Evolutionary conservation across 352 stramenopile genomes (phyloP), one percentile per base, ranked within the genome.

Genomic region (Phytopythium cucurbitacearum): DNA sequence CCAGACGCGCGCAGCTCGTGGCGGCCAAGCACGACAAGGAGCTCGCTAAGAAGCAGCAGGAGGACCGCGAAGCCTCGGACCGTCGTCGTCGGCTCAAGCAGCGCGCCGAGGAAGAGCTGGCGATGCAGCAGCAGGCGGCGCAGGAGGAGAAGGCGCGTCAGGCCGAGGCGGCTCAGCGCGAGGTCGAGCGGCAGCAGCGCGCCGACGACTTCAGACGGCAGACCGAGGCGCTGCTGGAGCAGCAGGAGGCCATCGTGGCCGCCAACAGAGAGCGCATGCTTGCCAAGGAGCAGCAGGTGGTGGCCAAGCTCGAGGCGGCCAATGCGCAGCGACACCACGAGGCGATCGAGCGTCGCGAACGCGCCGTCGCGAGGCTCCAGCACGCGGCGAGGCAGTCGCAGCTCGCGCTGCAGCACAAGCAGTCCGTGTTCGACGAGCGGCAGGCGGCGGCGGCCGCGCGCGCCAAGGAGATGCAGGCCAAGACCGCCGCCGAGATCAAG

Each of bases 191-290:
- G 39, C 74, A 69, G 11, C 51, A 73, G 34, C 89, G 89, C 57
- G 73, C 82, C 11, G 82, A 92, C n/a, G 76, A 81, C 32, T 89
- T 87, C 59, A 60, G 67, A 21, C 57, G 57, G 33, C 75, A 92
- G 28, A 90, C 82, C 0, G 76, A 88, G 16, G 63, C 65, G 13
- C 42, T 92, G n/a, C 44, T 90, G 8, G 55, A 71, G 32, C 76
- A 88, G 28, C 82, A 92, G 40, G 82, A 90, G 59, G 72, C 83
- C 21, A 47, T 73, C 8, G 64, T 88, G 0, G 60, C 57, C 3
- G 60, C 51, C 32, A 88, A 86, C 48, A 57, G 76, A 4, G 55
- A 71, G 15, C 62, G 65, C 40, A 87, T 90, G 62, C 16, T 87
- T 9, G 77, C 88, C 44, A 88, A 84, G 16, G 82, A 92, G 47